A percentile compares a stretch with the other conserved stretches of the same genome.
Evolutionary conservation across 371 early-diverging fungal genomes (phyloP).

Genomic region (Zychaea mexicana): DNA sequence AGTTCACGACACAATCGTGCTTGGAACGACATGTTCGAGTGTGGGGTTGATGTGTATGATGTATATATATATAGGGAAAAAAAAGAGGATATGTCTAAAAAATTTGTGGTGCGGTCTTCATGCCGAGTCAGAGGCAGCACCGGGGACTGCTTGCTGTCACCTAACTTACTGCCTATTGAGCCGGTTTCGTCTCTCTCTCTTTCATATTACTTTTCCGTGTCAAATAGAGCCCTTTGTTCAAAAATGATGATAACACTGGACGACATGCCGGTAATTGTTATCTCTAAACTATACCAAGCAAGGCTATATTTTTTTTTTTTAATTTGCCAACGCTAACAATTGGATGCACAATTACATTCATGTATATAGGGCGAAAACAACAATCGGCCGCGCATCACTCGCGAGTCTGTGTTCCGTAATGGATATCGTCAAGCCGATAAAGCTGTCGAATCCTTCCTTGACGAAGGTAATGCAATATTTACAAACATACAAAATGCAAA

Average conservation of each 20-base stretch:
- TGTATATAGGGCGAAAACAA: not conserved
- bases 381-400: conserved; percentile 10
- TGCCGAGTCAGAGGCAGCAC: too few species aligned
- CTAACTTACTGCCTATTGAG: not conserved
- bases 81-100: not conserved
- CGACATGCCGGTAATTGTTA: not conserved
- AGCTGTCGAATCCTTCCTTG: not conserved
- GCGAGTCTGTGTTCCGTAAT: conserved; percentile 1
- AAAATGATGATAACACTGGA: not conserved
- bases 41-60: too few species aligned
- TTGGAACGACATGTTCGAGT: conserved; percentile 34
- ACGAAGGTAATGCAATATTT: conserved; percentile 1
- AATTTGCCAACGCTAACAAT: too few species aligned
- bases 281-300: not conserved
- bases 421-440: not conserved
- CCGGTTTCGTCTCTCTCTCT: not conserved
- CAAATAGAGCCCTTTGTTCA: not conserved
- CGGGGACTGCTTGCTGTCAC: too few species aligned
- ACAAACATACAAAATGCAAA: not conserved
- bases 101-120: too few species aligned
- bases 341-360: too few species aligned
- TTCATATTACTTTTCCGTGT: not conserved
- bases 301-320: not conserved
- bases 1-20: conserved; percentile 51
- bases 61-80: not conserved